Conservation (phyloP, 2,329 filamentous ascomycete genomes). For the Claviceps quebecensis region DNA sequence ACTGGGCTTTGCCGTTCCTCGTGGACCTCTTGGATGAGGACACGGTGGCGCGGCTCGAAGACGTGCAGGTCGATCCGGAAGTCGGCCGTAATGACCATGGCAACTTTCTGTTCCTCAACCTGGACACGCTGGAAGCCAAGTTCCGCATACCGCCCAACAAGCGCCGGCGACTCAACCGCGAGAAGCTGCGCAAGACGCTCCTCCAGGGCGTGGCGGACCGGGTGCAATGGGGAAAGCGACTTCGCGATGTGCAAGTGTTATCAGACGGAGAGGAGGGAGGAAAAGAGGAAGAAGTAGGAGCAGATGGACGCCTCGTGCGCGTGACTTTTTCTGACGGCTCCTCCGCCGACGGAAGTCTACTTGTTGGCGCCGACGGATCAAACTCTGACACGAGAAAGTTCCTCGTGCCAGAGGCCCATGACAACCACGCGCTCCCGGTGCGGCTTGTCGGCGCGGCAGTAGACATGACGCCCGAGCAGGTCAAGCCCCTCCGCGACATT, state of each 20-base stretch:
- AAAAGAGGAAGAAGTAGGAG: not conserved
- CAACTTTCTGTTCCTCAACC: slow-evolving; percentile 27
- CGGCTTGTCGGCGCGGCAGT: slow-evolving; percentile 24
- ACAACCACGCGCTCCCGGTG: slow-evolving; percentile 21
- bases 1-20: slow-evolving; percentile 35
- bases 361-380: slow-evolving; percentile 28
- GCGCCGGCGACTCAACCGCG: slow-evolving; percentile 22
- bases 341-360: slow-evolving; percentile 16
- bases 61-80: slow-evolving; percentile 19
- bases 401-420: slow-evolving; percentile 18
- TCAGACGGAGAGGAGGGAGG: slow-evolving; percentile 8
- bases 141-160: slow-evolving; percentile 25
- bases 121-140: slow-evolving; percentile 21
- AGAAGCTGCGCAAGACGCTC: slow-evolving; percentile 20
- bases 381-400: slow-evolving; percentile 22
- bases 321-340: slow-evolving; percentile 20
- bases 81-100: slow-evolving; percentile 25
- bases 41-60: slow-evolving; percentile 12
- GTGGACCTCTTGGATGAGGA: slow-evolving; percentile 12
- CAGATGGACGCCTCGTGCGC: slow-evolving; percentile 7
- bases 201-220: slow-evolving; percentile 14
- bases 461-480: slow-evolving; percentile 23
- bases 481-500: slow-evolving; percentile 27
- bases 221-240: slow-evolving; percentile 19
- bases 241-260: slow-evolving; percentile 14